Evolutionary conservation across 129 eudicot genomes (phyloP).

Genomic region (Oenanthe sinensis): DNA sequence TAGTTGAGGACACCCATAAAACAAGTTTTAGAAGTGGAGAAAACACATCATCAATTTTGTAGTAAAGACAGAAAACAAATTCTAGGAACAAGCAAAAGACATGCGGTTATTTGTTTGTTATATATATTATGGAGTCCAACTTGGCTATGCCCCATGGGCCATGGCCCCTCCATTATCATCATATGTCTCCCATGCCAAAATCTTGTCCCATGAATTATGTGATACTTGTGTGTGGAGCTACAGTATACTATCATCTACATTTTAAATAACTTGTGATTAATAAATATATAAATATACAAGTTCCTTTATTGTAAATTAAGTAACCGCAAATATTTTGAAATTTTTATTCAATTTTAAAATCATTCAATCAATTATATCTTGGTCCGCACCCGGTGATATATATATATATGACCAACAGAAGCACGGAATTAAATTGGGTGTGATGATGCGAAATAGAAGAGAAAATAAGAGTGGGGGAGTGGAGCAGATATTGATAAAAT

Average conservation of each 20-base stretch:
- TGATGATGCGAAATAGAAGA: not conserved
- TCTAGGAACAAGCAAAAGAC: slow-evolving; percentile 4
- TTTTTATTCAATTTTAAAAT: too few species aligned
- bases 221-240: not conserved
- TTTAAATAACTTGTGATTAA: too few species aligned
- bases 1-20: too few species aligned
- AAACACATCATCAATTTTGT: too few species aligned
- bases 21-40: too few species aligned
- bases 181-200: not conserved
- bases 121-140: not conserved
- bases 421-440: too few species aligned
- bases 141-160: not conserved
- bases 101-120: not conserved
- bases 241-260: not conserved
- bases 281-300: too few species aligned
- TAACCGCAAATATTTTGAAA: too few species aligned
- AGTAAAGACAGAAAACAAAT: not conserved
- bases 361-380: too few species aligned
- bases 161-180: not conserved
- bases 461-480: slow-evolving; percentile 2
- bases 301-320: too few species aligned
- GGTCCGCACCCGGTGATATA: too few species aligned
- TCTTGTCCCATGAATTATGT: not conserved
- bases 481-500: not conserved
- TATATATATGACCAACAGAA: too few species aligned